Evolutionary conservation across 1,139 yeast genomes (phyloP).

Genomic region (Suhomyces choctaworum): DNA sequence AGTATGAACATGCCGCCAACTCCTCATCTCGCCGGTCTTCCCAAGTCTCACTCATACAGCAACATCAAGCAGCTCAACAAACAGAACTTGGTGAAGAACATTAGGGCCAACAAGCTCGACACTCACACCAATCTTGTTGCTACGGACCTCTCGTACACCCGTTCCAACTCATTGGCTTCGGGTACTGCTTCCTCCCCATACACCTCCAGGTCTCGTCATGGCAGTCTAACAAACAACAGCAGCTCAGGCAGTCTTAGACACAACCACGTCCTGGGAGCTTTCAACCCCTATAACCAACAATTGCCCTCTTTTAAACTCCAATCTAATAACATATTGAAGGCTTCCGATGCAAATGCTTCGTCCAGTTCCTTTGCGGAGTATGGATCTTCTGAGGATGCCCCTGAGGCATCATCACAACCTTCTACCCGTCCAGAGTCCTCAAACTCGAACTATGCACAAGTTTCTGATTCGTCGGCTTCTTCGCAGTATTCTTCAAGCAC

Average conservation of each 20-base stretch:
- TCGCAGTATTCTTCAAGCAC: constrained; percentile 10
- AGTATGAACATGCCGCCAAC: constrained; percentile 5
- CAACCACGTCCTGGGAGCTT: constrained; percentile 3
- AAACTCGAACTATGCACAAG: constrained; percentile 2
- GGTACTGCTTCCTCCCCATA: constrained; percentile 1
- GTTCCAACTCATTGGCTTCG: constrained; percentile 5
- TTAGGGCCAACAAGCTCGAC: constrained; percentile 31
- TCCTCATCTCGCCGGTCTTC: constrained; percentile 3
- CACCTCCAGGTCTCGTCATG: constrained; percentile 3
- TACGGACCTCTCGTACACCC: constrained; percentile 5
- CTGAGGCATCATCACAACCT: constrained; percentile 3
- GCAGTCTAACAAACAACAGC: constrained; percentile 7
- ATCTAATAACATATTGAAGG: constrained; percentile 11
- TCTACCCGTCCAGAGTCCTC: constrained; percentile 1
- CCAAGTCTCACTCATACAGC: constrained; percentile 15
- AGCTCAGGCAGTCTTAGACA: constrained; percentile 7
- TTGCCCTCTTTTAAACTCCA: constrained; percentile 10
- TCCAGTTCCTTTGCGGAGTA: constrained; percentile 12
- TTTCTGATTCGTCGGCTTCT: constrained; percentile 11
- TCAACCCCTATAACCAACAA: constrained; percentile 7
- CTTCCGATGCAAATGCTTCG: constrained; percentile 26
- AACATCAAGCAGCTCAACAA: constrained; percentile 23
- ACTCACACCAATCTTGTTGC: constrained; percentile 30
- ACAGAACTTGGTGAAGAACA: constrained; percentile 26
- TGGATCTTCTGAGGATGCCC: constrained; percentile 5